phyloP scores from a whole-genome alignment of 2,329 filamentous ascomycete species.

The Periconia digitata region DNA sequence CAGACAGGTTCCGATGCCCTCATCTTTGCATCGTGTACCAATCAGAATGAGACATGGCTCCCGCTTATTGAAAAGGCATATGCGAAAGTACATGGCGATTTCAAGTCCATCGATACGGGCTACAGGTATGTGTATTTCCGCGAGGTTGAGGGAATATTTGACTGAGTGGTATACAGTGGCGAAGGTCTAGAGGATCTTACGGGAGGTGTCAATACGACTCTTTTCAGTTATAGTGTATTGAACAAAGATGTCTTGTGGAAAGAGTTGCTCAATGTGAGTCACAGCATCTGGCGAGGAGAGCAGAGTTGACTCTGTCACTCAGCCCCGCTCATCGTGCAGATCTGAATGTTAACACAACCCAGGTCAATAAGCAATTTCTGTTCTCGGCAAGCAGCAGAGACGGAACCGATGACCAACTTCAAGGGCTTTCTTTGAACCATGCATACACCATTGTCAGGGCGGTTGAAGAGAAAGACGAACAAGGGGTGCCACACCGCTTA shows the following conservation, averaged over 20 bases:
- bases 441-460: conserved; percentile 61
- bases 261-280: conserved; percentile 64
- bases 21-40: conserved; percentile 74
- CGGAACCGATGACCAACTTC: conserved; percentile 59
- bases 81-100: conserved; percentile 82
- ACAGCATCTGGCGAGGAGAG: neutral
- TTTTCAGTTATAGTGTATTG: conserved; percentile 68
- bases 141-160: neutral
- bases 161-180: conserved; percentile 37
- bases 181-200: conserved; percentile 59
- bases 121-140: conserved; percentile 36
- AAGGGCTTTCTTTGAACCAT: conserved; percentile 47
- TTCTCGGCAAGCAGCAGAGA: conserved; percentile 63
- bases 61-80: conserved; percentile 80
- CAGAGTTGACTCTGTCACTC: neutral
- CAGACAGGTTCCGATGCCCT: conserved; percentile 75
- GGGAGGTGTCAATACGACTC: conserved; percentile 69
- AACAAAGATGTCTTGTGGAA: conserved; percentile 83
- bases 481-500: conserved; percentile 50
- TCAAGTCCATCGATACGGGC: conserved; percentile 71
- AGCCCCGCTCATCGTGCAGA: neutral
- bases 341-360: neutral
- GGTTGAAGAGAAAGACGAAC: conserved; percentile 54
- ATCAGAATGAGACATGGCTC: conserved; percentile 80
- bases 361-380: conserved; percentile 75